Evolutionary conservation across 1,139 yeast species (phyloP), one percentile per base, ranked within the genome.

Genomic region (Kodamaea plutei): DNA sequence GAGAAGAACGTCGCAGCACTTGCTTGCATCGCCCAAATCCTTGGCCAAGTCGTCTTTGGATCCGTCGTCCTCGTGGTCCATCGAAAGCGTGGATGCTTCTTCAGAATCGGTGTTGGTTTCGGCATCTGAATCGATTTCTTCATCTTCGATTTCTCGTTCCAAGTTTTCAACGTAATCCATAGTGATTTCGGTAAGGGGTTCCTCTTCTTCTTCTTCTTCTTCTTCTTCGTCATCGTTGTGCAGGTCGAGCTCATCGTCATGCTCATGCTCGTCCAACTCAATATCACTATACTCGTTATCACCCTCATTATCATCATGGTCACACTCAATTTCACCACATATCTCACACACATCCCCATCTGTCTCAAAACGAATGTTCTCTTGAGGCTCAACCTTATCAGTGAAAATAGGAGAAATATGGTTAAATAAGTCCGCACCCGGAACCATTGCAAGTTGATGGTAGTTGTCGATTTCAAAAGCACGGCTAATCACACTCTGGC

Each of bases 401-500:
- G 13, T 33, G 33, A 2, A 44, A 7, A 40, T 35, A 2, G 64
- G 68, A 7, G 71, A 69, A 23, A 73, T 61, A 50, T 87, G 96
- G 44, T 88, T 88, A 59, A 88, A 88, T 29, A 89, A 61, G 54
- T 89, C 95, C 0, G 96, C 96, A 10, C 89, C 89, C 0, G 96
- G 96, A 18, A 88, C 95, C 37, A 89, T 60, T 0, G 84, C 84
- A 23, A 82, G 68, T 16, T 79, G 84, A 45, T 81, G 84, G 51
- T 59, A 87, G 28, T 67, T 69, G 52, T 89, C 96, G 12, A 89
- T 77, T 33, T 79, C 79, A 51, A 88, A 87, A 1, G 89, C 88
- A 37, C 95, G 67, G 1, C 94, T 78, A 1, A 88, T 76, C 9
- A 85, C 78, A 1, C 79, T 69, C 47, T 69, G 75, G 4, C 75